These are phyloP conservation scores for Daldinia caldariorum DNA, from an alignment of 495 filamentous ascomycete species.

Conservation along the genomic window DNA sequence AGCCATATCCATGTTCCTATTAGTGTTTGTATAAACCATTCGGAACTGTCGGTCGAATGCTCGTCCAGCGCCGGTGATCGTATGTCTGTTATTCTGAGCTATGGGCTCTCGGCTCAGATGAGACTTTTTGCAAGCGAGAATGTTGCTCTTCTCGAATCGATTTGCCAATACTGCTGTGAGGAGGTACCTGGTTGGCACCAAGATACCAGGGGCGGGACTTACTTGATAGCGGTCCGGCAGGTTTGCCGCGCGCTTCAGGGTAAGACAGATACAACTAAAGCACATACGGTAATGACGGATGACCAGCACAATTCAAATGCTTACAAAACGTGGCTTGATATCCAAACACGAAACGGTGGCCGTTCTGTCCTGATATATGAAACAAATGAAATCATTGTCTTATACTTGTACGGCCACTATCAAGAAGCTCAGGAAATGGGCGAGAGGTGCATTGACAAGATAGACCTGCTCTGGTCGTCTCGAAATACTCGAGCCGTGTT, in stretches of 20 bases:
- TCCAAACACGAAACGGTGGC: constrained; percentile 52
- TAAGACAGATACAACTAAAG: constrained; percentile 70
- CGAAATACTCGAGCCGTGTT: constrained; percentile 70
- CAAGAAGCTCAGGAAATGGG: constrained; percentile 74
- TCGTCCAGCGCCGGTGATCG: constrained; percentile 77
- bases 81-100: constrained; percentile 76
- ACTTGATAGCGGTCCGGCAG: constrained; percentile 76
- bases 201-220: constrained; percentile 81
- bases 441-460: constrained; percentile 64
- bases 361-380: constrained; percentile 77
- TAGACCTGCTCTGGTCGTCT: constrained; percentile 75
- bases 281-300: constrained; percentile 74
- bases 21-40: constrained; percentile 64
- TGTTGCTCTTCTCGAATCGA: constrained; percentile 76
- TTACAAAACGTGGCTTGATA: constrained; percentile 69
- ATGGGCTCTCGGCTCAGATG: constrained; percentile 75
- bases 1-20: constrained; percentile 76
- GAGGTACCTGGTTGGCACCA: constrained; percentile 78
- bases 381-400: constrained; percentile 72
- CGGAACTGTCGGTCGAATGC: constrained; percentile 77
- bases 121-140: constrained; percentile 80
- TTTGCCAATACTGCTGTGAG: constrained; percentile 75
- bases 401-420: constrained; percentile 82
- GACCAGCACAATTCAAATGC: constrained; percentile 69
- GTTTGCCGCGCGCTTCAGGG: constrained; percentile 82